Evolutionary conservation across 768 basidiomycete species (phyloP), one percentile per base, ranked within the genome.

Genomic region (Tulasnella sp.): DNA sequence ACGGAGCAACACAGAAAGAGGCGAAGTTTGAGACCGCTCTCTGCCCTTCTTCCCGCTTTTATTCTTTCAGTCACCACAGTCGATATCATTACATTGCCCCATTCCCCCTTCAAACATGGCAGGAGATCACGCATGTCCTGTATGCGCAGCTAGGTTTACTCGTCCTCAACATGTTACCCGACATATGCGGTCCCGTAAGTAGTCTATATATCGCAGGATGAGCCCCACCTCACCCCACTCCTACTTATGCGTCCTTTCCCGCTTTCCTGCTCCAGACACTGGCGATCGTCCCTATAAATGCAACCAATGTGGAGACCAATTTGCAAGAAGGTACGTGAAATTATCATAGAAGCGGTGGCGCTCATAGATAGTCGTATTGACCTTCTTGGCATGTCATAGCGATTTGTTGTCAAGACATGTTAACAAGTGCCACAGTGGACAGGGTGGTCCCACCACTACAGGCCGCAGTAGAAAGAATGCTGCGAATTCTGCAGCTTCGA

Each of bases 261-360:
- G 35, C 50, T 31, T 43, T 28, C 33, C 34, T 46, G 34, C 46
- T 45, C 33, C 67, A 88, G 86, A 90, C 66, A 89, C 86, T 33
- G 86, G 86, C 52, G 86, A 89, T 70, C 72, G 87, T 37, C 87
- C 87, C 7, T 90, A 90, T 72, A 86, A 85, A 61, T 90, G 87
- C 59, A 79, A 80, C 60, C 75, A 79, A 57, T 90, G 87, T 64
- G 86, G 86, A 32, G 87, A 90, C 69, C 85, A 88, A 66, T 90
- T 90, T 61, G 87, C 87, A 1, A 67, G 87, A 61, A 87, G 85
- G 85, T 82, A 40, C 9, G 64, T 63, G 22, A n/a, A 29, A 12
- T 20, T 1, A 20, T 48, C 35, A 16, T 7, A n/a, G n/a, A n/a
- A n/a, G n/a, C n/a, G n/a, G n/a, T n/a, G n/a, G n/a, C n/a, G n/a